These are phyloP conservation scores for Amanita phalloides DNA, from an alignment of 768 basidiomycete genomes.

Conservation along the genomic window DNA sequence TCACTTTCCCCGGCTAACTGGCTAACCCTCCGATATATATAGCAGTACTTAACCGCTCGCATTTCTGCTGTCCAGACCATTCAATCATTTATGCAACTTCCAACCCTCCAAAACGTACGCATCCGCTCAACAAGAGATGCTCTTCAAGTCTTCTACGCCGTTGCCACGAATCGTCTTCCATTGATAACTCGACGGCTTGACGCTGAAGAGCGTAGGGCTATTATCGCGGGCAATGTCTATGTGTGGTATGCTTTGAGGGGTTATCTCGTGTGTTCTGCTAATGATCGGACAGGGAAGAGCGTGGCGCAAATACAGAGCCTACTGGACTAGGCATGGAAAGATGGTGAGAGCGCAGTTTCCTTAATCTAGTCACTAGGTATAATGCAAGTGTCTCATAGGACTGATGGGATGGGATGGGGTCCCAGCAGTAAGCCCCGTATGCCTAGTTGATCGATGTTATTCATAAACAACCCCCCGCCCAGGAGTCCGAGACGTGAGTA, in stretches of 20 bases:
- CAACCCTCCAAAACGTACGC: constrained; percentile 66
- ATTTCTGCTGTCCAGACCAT: constrained; percentile 6
- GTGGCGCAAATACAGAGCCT: constrained; percentile 70
- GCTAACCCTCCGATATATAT: constrained; percentile 12
- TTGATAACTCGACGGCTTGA: constrained; percentile 77
- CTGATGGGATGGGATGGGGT: constrained; percentile 72
- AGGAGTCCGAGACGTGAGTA: constrained; percentile 44
- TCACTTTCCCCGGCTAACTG: constrained; percentile 25
- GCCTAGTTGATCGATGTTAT: background rate
- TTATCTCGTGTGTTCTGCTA: background rate
- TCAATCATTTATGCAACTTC: constrained; percentile 49
- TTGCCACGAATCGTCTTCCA: constrained; percentile 55
- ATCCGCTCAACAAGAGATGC: constrained; percentile 74
- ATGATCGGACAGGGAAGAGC: constrained; percentile 46
- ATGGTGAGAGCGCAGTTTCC: constrained; percentile 33
- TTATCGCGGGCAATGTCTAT: constrained; percentile 70
- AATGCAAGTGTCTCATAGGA: constrained; percentile 18
- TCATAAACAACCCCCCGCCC: constrained; percentile 6
- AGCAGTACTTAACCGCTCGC: constrained; percentile 11
- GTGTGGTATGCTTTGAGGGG: constrained; percentile 41
- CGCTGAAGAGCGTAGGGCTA: constrained; percentile 68
- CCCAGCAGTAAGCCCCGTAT: constrained; percentile 56
- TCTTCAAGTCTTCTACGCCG: constrained; percentile 72
- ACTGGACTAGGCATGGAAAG: constrained; percentile 83
- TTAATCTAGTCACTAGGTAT: background rate